A percentile compares a stretch with the other conserved stretches of the same genome.
Evolutionary conservation across 352 stramenopile species (phyloP).

Genomic region (Phytophthora brassicae): DNA sequence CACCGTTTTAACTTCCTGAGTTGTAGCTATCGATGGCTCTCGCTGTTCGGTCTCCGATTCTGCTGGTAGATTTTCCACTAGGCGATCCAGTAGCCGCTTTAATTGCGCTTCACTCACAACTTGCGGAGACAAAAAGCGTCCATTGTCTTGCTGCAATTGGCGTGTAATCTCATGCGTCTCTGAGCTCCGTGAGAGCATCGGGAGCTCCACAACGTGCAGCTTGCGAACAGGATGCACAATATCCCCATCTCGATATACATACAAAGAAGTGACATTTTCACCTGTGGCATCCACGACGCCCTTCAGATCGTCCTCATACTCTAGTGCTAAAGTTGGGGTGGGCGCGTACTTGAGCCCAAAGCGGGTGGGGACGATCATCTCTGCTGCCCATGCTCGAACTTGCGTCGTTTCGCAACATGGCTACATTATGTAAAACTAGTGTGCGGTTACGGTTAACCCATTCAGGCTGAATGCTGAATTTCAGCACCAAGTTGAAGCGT

Average conservation of each 20-base stretch:
- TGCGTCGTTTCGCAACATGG: slow-evolving; percentile 27
- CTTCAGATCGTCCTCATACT: slow-evolving; percentile 73
- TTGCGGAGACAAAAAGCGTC: slow-evolving; percentile 52
- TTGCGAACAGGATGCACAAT: slow-evolving; percentile 23
- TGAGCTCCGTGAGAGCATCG: slow-evolving; percentile 49
- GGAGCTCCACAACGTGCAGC: slow-evolving; percentile 81
- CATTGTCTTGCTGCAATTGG: slow-evolving; percentile 69
- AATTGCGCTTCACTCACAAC: slow-evolving; percentile 76
- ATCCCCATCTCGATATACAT: slow-evolving; percentile 45
- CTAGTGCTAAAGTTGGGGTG: slow-evolving; percentile 75
- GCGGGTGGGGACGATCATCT: slow-evolving; percentile 74
- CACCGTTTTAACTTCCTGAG: slow-evolving; percentile 5
- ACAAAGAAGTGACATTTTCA: slow-evolving; percentile 46
- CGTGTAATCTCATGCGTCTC: slow-evolving; percentile 45
- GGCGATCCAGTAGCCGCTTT: slow-evolving; percentile 53
- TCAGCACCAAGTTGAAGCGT: not conserved
- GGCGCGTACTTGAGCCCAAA: slow-evolving; percentile 85
- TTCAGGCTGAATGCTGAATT: too few species aligned
- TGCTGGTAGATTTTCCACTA: slow-evolving; percentile 52
- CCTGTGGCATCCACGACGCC: slow-evolving; percentile 34
- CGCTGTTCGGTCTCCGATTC: not conserved
- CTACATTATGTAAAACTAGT: not conserved
- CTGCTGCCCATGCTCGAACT: not conserved
- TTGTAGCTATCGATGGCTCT: not conserved
- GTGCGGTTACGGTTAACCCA: not conserved